Base-by-base conservation (phyloP, 495 filamentous ascomycete species). In the Xylaria scruposa region DNA sequence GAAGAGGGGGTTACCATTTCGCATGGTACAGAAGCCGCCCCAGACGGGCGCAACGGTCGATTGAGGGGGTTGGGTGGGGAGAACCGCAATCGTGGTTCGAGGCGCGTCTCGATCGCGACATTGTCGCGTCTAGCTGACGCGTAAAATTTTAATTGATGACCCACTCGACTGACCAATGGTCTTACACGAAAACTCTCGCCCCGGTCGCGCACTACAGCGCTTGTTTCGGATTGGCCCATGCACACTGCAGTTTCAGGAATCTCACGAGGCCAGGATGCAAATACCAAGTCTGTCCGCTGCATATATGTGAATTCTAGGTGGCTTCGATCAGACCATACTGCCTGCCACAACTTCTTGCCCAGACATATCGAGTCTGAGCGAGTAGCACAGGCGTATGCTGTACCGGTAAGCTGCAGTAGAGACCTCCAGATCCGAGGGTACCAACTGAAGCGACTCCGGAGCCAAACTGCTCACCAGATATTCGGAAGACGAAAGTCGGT, bases 101-200 rank as follows among this genome's bases (percentile, higher is more conserved):
- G 26, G 38, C 67, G 56, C 67, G 67, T 69, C 67, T 42, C 36
- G 19, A 69, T 36, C 67, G 67, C 67, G 67, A 31, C 56, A 60
- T 10, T 17, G 33, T 69, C 67, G 67, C 67, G 67, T 69, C 67
- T 69, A 21, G 13, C 26, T 21, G n/a, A 69, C 67, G 54, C 67
- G 67, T 69, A 67, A 67, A 67, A 67, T 67, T 67, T 67, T 54
- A 67, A 54, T 69, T 60, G 54, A 33, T 10, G 5, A 10, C 19
- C 51, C 51, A 59, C 66, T 26, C 36, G 0, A 15, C 3, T 15
- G n/a, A n/a, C 67, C 67, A 69, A 69, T 69, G 7, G 44, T 60
- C 38, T 69, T 69, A 68, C 53, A 68, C 51, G 51, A 44, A 68
- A 54, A 17, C 19, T 33, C 2, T 4, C 33, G 24, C 51, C 38